Evolutionary conservation across 345 rosid genomes (phyloP), one percentile per base, ranked within the genome.

Genomic region (Bretschneidera sinensis): DNA sequence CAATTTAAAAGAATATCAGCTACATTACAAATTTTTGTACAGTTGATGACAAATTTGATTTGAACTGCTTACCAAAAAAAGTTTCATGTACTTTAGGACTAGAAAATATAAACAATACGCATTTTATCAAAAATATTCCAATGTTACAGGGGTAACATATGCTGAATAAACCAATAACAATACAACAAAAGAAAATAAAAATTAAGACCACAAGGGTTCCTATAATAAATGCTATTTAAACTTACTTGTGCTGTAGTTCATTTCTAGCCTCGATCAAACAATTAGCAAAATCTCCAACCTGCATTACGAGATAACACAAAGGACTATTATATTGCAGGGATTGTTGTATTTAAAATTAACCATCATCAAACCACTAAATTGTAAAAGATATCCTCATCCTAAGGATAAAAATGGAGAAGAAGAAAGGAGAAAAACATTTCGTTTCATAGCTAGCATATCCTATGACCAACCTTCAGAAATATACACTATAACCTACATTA

Each of bases 221-320:
- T n/a, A 9, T 31, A 31, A 31, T 4, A 31, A 9, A 31, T 9
- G 9, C 9, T 31, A 31, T 31, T 31, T 34, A 17, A 60, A 77
- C 96, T 68, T 80, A 88, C 98, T 91, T 91, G 71, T 84, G 85
- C 54, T 86, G 88, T 75, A 91, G 59, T 76, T 91, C 96, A 62
- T 65, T 80, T 71, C 83, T 81, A 49, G 91, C 89, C 63, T 84
- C 85, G 60, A 83, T 75, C 84, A 91, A 76, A 74, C 96, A 86
- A 76, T 86, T 88, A 59, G 91, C 84, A 74, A 91, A 91, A 43
- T 80, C 88, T 31, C 84, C 91, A 59, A 91, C 98, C 96, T 91
- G 85, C 61, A 74, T 56, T n/a, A 67, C 1, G 35, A 22, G 18
- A 20, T 11, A 23, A 22, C 19, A 39, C 23, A 33, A 48, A 22